Percentiles rank a stretch among this genome's conserved stretches.
Evolutionary conservation across 805 yeast species (phyloP).

Genomic region (Deakozyma indianensis): DNA sequence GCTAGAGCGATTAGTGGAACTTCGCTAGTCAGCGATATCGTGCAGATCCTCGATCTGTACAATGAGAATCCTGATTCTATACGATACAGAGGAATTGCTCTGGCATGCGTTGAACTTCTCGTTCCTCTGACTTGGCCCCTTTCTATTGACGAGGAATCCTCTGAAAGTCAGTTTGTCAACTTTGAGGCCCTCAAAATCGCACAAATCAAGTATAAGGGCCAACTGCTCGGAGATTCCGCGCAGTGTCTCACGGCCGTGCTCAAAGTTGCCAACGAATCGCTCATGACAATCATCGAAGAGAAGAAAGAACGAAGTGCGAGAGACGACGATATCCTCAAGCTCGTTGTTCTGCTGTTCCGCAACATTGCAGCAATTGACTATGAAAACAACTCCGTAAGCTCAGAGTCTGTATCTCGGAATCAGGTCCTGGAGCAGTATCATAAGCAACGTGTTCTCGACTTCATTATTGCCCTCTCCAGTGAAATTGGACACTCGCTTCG

Average conservation of each 20-base stretch:
- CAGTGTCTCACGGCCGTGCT: slow-evolving; percentile 58
- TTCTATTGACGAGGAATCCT: slow-evolving; percentile 41
- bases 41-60: slow-evolving; percentile 54
- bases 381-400: slow-evolving; percentile 25
- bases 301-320: slow-evolving; percentile 42
- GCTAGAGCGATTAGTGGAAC: slow-evolving; percentile 79
- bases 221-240: slow-evolving; percentile 38
- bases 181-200: slow-evolving; percentile 49
- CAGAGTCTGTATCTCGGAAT: slow-evolving; percentile 55
- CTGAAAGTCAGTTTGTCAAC: slow-evolving; percentile 40
- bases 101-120: slow-evolving; percentile 62
- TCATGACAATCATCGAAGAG: slow-evolving; percentile 3
- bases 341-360: slow-evolving; percentile 60
- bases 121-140: slow-evolving; percentile 83
- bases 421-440: slow-evolving; percentile 43
- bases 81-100: slow-evolving; percentile 31
- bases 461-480: slow-evolving; percentile 57
- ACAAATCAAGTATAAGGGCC: slow-evolving; percentile 60
- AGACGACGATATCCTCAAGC: slow-evolving; percentile 58
- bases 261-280: slow-evolving; percentile 32
- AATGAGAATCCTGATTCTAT: background rate
- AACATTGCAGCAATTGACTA: slow-evolving; percentile 63
- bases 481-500: slow-evolving; percentile 52
- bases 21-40: slow-evolving; percentile 57
- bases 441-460: slow-evolving; percentile 57